A percentile compares a stretch with the other conserved stretches of the same genome.
Conservation (phyloP, 2,329 filamentous ascomycete species). For the Phyllosticta paracitricarpa region DNA sequence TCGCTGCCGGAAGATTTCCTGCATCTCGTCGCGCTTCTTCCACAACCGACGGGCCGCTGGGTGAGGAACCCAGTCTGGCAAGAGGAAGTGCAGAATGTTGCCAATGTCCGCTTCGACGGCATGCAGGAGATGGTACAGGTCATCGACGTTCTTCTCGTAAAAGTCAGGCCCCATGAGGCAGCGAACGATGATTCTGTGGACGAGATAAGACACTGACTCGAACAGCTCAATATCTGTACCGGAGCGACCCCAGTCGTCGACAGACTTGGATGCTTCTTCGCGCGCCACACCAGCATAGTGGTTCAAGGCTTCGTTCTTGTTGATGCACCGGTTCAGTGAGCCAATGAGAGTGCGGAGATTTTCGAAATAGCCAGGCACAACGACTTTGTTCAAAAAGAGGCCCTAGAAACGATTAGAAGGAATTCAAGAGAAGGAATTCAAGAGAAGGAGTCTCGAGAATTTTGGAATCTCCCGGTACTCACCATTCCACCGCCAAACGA, state of each 20-base stretch:
- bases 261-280: slow-evolving; percentile 9
- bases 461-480: not conserved
- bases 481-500: slow-evolving; percentile 14
- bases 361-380: slow-evolving; percentile 12
- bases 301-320: slow-evolving; percentile 11
- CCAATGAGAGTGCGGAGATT: slow-evolving; percentile 11
- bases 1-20: slow-evolving; percentile 11
- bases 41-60: slow-evolving; percentile 10
- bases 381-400: slow-evolving; percentile 14
- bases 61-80: slow-evolving; percentile 13
- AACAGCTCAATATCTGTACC: slow-evolving; percentile 12
- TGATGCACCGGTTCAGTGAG: slow-evolving; percentile 13
- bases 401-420: slow-evolving; percentile 2
- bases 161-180: slow-evolving; percentile 15
- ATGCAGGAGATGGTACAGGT: slow-evolving; percentile 13
- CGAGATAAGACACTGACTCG: slow-evolving; percentile 13
- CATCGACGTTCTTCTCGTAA: slow-evolving; percentile 12
- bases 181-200: slow-evolving; percentile 13
- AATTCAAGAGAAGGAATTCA: not conserved
- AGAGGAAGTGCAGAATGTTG: slow-evolving; percentile 12
- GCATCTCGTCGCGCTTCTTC: slow-evolving; percentile 8
- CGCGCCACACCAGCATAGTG: slow-evolving; percentile 11
- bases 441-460: not conserved
- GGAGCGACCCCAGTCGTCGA: slow-evolving; percentile 6
- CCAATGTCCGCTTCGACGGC: slow-evolving; percentile 13